phyloP scores from a whole-genome alignment of 257 asterid species.

The Penstemon barbatus region DNA sequence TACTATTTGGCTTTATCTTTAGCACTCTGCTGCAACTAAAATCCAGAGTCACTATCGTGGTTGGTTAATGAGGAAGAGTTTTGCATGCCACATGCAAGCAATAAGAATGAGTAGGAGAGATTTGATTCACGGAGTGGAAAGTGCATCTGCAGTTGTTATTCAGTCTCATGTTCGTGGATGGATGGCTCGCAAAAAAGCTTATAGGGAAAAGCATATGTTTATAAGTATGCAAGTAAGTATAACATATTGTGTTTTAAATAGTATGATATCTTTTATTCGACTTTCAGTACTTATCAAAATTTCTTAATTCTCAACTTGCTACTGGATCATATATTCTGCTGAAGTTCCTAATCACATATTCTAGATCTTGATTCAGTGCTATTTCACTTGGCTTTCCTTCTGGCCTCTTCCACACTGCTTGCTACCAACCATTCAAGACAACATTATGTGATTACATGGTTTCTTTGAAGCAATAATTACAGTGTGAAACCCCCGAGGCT shows the following conservation, averaged over 20 bases:
- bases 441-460: too few species aligned
- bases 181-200: slow-evolving; percentile 55
- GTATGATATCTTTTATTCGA: background rate
- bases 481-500: background rate
- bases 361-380: background rate
- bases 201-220: slow-evolving; percentile 37
- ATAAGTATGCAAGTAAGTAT: slow-evolving; percentile 61
- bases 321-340: too few species aligned
- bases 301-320: too few species aligned
- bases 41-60: slow-evolving; percentile 75
- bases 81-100: slow-evolving; percentile 51
- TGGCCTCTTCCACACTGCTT: background rate
- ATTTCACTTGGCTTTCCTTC: background rate
- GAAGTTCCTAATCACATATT: background rate
- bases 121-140: slow-evolving; percentile 24
- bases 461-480: background rate
- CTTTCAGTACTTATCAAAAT: too few species aligned
- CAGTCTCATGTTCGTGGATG: slow-evolving; percentile 77
- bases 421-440: too few species aligned
- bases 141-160: slow-evolving; percentile 47
- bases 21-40: slow-evolving; percentile 61
- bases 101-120: slow-evolving; percentile 50
- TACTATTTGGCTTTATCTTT: background rate
- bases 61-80: slow-evolving; percentile 47
- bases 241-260: background rate